Conservation (phyloP, 371 early-diverging fungal species). For the Polyrhizophydium stewartii region DNA sequence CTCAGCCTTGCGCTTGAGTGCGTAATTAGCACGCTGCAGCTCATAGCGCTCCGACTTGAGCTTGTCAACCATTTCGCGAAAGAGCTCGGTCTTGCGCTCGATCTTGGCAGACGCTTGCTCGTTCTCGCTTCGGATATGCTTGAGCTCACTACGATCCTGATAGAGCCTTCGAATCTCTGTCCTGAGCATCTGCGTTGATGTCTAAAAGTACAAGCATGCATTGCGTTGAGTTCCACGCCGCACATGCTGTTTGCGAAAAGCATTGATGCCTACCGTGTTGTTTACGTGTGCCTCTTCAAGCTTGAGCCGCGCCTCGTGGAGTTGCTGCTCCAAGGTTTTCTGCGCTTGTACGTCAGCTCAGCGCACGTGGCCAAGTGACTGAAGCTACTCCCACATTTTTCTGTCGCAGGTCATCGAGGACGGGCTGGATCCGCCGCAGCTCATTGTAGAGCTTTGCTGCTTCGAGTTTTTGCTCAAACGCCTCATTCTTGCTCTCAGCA, state of each 20-base stretch:
- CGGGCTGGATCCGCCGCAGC: slow-evolving; percentile 33
- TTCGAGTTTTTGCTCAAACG: slow-evolving; percentile 42
- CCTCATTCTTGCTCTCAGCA: slow-evolving; percentile 27
- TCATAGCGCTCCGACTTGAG: slow-evolving; percentile 33
- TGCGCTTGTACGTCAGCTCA: slow-evolving; percentile 1
- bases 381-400: slow-evolving; percentile 23
- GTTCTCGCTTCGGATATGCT: slow-evolving; percentile 19
- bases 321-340: slow-evolving; percentile 33
- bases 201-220: slow-evolving; percentile 8
- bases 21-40: slow-evolving; percentile 21
- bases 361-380: neutral
- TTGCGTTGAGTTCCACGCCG: too few relatives aligned
- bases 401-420: slow-evolving; percentile 31
- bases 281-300: slow-evolving; percentile 35
- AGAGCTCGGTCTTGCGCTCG: slow-evolving; percentile 38
- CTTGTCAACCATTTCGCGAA: slow-evolving; percentile 35
- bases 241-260: too few relatives aligned
- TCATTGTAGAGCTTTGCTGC: slow-evolving; percentile 38
- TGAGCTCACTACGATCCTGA: slow-evolving; percentile 18
- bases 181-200: slow-evolving; percentile 43
- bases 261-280: slow-evolving; percentile 9
- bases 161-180: slow-evolving; percentile 38
- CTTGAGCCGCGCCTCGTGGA: slow-evolving; percentile 27
- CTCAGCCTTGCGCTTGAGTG: slow-evolving; percentile 20
- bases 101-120: slow-evolving; percentile 24